Evolutionary conservation across 2,329 filamentous ascomycete species (phyloP), one percentile per base, ranked within the genome.

Genomic region (Clarireedia monteithiana): DNA sequence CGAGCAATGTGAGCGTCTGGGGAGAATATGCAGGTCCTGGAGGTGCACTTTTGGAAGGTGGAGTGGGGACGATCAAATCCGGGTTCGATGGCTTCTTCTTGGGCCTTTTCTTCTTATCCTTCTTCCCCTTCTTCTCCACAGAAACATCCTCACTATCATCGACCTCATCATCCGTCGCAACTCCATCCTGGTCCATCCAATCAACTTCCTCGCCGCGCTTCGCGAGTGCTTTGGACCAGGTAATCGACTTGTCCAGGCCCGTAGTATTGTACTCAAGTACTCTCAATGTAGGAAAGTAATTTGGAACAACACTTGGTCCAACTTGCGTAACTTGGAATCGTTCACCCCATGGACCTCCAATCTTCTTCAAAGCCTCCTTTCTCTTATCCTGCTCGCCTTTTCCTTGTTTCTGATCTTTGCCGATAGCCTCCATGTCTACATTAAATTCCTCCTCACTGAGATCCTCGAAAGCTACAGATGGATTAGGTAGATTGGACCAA

Each of bases 201-300:
- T 64, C 59, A 12, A 60, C 44, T 14, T 59, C 26, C 39, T 61
- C 23, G 17, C 17, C 46, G 17, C 27, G n/a, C 6, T 40, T 36
- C 20, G 44, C 42, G 23, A 59, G 52, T n/a, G 49, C 48, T 38
- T 62, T 56, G 4, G 61, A 58, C 67, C 67, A 68, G 6, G 60
- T 58, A 4, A 48, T 49, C 27, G 54, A 48, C 3, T 54, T 39
- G 26, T 68, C 64, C 26, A 70, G 59, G 10, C 67, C 68, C 44
- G 78, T 88, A 54, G 89, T 89, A 69, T 99, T 97, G 76, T 97
- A 99, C 67, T 96, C 89, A 61, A 92, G 77, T n/a, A 99, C 80
- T n/a, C 91, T 83, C 34, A 96, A 72, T 0, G 88, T 91, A 0
- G 92, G 94, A 62, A 91, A 94, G 71, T 90, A 95, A 67, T 94